Evolutionary conservation across 2,329 filamentous ascomycete species (phyloP), one percentile per base, ranked within the genome.

Genomic region (Metarhizium robertsii): DNA sequence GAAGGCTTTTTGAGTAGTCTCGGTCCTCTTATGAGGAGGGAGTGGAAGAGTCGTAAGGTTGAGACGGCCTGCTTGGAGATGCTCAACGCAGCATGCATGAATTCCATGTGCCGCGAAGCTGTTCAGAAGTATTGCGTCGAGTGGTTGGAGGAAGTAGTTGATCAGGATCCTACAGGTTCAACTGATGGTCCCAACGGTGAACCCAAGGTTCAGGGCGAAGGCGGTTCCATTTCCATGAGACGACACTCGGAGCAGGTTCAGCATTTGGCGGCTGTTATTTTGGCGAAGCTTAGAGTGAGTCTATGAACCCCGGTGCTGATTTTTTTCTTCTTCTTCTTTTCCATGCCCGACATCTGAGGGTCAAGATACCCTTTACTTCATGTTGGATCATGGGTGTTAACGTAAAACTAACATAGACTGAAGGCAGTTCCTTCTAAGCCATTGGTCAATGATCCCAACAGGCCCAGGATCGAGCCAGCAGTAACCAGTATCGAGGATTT

Each of bases 71-170:
- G 90, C 50, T 72, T 99, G 61, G 89, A 96, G 65, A 84, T 99
- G 73, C 79, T 99, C 56, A 96, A 92, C 70, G 90, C 90, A 13
- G 92, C 92, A 6, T 96, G 91, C 70, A 88, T 96, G 71, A 88
- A 95, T 66, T 79, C 84, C 50, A 75, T 82, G 7, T 97, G 92
- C 65, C 84, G 94, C 25, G 88, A 92, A 61, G 87, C 88, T 8
- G 88, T 97, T 58, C 81, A 84, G 61, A 91, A 91, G 68, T 85
- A 95, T 66, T 96, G 92, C 69, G 77, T 82, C 36, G 84, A 89
- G 55, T 97, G 92, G 90, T 77, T 99, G 40, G 87, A 92, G 66
- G 87, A 92, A 63, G 82, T 95, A 53, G 82, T 95, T 54, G 85
- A 86, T 61, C 85, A 89, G 65, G 84, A 87, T 57, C 81, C 81